Percentiles rank a stretch among this genome's conserved stretches.
phyloP scores from a whole-genome alignment of 176 grass and related monocot genomes.

The Musa acuminata region DNA sequence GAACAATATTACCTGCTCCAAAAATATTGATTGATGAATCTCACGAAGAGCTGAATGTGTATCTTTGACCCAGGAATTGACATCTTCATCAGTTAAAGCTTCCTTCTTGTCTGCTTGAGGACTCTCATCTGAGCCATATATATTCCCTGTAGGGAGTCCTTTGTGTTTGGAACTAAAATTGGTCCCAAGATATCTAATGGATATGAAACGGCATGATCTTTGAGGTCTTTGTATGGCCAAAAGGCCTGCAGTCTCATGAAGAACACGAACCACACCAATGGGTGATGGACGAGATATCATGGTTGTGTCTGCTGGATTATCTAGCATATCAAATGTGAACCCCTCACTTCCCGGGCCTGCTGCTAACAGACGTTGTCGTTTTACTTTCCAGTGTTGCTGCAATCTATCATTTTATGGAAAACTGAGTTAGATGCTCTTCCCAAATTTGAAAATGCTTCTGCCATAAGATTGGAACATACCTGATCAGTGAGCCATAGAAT shows the following conservation, averaged over 20 bases:
- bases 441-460: not conserved
- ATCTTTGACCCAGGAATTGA: slow-evolving; percentile 44
- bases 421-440: not conserved
- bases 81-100: slow-evolving; percentile 35
- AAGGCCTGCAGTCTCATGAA: slow-evolving; percentile 55
- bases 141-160: slow-evolving; percentile 32
- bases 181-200: slow-evolving; percentile 50
- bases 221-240: slow-evolving; percentile 61
- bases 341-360: slow-evolving; percentile 34
- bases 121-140: slow-evolving; percentile 25
- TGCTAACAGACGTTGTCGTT: slow-evolving; percentile 49
- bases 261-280: slow-evolving; percentile 44
- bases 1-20: slow-evolving; percentile 46
- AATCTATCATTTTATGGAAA: slow-evolving; percentile 34
- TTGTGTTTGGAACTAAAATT: slow-evolving; percentile 20
- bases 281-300: slow-evolving; percentile 33
- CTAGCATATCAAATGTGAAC: slow-evolving; percentile 73
- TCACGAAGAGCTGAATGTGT: slow-evolving; percentile 63
- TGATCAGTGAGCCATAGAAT: slow-evolving; percentile 85
- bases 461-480: slow-evolving; percentile 24
- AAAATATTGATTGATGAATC: slow-evolving; percentile 75
- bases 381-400: slow-evolving; percentile 98
- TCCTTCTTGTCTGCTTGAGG: slow-evolving; percentile 28
- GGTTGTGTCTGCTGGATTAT: slow-evolving; percentile 39
- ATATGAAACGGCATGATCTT: slow-evolving; percentile 54